These are phyloP conservation scores for Metarhizium anisopliae DNA, from an alignment of 2,329 filamentous ascomycete genomes.

Conservation along the genomic window DNA sequence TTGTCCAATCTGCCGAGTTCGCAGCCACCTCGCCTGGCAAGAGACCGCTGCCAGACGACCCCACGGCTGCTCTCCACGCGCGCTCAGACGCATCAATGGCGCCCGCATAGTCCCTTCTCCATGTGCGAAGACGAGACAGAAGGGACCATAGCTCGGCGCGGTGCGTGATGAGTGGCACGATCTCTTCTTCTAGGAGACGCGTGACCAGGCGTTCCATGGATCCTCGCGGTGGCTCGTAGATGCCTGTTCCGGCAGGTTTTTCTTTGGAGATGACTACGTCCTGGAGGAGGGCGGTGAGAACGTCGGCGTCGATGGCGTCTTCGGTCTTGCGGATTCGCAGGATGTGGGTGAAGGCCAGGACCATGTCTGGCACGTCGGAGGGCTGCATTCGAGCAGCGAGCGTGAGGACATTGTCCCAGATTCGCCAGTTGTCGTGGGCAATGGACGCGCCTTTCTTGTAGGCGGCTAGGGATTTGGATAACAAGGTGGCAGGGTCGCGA, in stretches of 20 bases:
- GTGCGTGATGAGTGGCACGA: conserved; percentile 78
- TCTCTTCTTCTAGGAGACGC: conserved; percentile 61
- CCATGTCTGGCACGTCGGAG: conserved; percentile 64
- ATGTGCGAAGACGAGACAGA: conserved; percentile 62
- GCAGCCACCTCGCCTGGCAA: conserved; percentile 25
- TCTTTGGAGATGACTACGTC: conserved; percentile 50
- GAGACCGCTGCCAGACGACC: conserved; percentile 38
- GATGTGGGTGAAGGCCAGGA: conserved; percentile 65
- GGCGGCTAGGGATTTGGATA: conserved; percentile 69
- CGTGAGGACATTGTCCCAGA: conserved; percentile 95
- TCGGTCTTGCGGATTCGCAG: conserved; percentile 73
- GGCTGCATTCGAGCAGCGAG: conserved; percentile 72
- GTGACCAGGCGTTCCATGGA: conserved; percentile 55
- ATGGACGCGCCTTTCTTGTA: conserved; percentile 81
- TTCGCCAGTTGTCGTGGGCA: conserved; percentile 79
- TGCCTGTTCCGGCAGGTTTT: conserved; percentile 17
- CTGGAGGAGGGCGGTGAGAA: conserved; percentile 63
- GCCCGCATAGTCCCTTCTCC: conserved; percentile 59
- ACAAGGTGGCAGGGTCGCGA: conserved; percentile 49
- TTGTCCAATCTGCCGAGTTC: conserved; percentile 27
- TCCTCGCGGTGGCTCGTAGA: conserved; percentile 39
- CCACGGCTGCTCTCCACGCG: conserved; percentile 68
- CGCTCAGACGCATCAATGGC: conserved; percentile 82
- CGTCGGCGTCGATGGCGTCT: conserved; percentile 63
- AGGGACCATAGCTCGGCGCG: conserved; percentile 70